Evolutionary conservation across 2,329 filamentous ascomycete genomes (phyloP), one percentile per base, ranked within the genome.

Genomic region (Cladosporium halotolerans): DNA sequence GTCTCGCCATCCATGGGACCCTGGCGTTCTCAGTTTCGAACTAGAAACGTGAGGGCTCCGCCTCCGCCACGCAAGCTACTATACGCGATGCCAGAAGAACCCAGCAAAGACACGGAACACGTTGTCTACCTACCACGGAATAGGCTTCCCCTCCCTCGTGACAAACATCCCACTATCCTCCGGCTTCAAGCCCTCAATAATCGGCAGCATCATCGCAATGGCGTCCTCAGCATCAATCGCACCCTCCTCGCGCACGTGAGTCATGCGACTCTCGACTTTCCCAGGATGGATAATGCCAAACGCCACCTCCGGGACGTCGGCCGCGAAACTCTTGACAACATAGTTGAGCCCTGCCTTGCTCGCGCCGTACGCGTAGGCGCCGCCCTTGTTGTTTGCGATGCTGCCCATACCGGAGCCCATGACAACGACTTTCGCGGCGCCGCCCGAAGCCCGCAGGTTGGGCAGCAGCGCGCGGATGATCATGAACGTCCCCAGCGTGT

Each of bases 291-390:
- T 54, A 10, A 51, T 51, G 4, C 32, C 52, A 36, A 49, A 48
- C 4, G 33, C 44, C 13, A 54, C 45, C 6, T 54, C 52, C 14
- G 45, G 52, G 11, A 48, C 52, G 9, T 54, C 52, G 11, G 19
- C 33, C 6, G 39, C 38, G 13, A 54, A 54, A 11, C 39, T 49
- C 39, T 54, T 54, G 31, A 54, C 41, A 4, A 54, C 52, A 2
- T 50, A 54, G 9, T 54, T 49, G n/a, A 54, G 32, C 13, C 42
- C 52, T 8, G 45, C 52, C 23, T 54, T 54, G 39, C 45, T 54
- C 3, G 52, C 45, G 16, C 52, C 52, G 32, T 54, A 54, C 3
- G 52, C 52, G 19, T 53, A 53, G 4, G 50, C 42, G 1, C 50
- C 50, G 13, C 50, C 50, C 32, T 47, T 46, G 34, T 53, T 53